Percentiles rank a stretch among this genome's conserved stretches.
Evolutionary conservation across 345 rosid species (phyloP).

Genomic region (Lepidium sativum): DNA sequence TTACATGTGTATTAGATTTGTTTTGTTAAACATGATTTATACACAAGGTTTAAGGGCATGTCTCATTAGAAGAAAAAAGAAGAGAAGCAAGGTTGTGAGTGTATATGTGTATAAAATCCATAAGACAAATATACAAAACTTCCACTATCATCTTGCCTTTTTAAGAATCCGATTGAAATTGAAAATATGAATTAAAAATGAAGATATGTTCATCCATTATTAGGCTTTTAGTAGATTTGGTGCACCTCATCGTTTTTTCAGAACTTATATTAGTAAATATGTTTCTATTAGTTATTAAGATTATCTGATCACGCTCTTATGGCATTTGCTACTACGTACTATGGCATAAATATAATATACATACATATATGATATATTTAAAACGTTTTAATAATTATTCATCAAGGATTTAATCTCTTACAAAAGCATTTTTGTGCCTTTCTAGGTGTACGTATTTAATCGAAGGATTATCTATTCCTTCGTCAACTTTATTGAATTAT

Average conservation of each 20-base stretch:
- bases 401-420: not conserved
- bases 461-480: not conserved
- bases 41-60: no score
- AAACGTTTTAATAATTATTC: not conserved
- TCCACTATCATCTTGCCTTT: not conserved
- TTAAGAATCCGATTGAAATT: not conserved
- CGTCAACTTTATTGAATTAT: not conserved
- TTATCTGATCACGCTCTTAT: no score
- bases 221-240: slow-evolving; percentile 3
- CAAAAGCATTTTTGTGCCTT: not conserved
- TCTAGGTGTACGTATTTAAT: slow-evolving; percentile 9
- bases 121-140: not conserved
- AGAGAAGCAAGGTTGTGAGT: no score
- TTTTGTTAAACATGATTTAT: no score
- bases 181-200: not conserved
- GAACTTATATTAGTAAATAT: no score
- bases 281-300: no score
- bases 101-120: no score
- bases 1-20: no score
- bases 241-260: not conserved
- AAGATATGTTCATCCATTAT: slow-evolving; percentile 10
- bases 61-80: no score
- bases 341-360: not conserved
- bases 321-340: not conserved
- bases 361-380: not conserved